Evolutionary conservation across 495 filamentous ascomycete species (phyloP).

Genomic region (Talaromyces nanjingensis): DNA sequence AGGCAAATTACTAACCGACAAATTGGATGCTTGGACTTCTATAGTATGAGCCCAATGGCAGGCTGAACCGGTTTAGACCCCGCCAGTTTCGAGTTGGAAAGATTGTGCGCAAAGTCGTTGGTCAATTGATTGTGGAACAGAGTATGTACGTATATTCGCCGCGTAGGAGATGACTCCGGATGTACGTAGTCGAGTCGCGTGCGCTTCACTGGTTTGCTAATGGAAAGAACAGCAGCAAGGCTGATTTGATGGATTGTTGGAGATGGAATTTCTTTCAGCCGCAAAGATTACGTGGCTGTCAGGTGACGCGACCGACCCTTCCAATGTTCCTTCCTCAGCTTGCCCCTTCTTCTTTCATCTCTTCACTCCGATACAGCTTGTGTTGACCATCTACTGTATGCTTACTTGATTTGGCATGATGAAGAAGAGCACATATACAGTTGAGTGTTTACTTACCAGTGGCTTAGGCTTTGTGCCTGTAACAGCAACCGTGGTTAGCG

Average conservation of each 20-base stretch:
- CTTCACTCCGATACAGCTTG: neutral
- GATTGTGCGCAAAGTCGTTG: neutral
- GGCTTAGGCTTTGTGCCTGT: neutral
- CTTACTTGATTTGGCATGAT: neutral
- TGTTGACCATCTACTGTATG: neutral
- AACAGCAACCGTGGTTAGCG: neutral
- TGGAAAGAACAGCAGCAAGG: neutral
- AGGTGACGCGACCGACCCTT: neutral
- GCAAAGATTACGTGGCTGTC: neutral
- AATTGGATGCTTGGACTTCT: neutral
- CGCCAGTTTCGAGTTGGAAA: neutral
- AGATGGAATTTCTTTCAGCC: slow-evolving; percentile 2
- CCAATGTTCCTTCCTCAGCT: neutral
- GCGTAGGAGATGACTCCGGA: neutral
- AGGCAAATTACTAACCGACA: neutral
- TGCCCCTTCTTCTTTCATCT: neutral
- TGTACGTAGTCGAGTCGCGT: neutral
- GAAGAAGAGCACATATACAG: neutral
- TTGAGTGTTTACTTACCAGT: neutral
- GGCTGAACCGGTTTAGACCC: neutral
- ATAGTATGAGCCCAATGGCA: neutral
- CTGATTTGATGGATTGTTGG: neutral
- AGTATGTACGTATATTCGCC: neutral
- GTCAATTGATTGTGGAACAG: neutral
- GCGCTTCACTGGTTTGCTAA: neutral